Conservation (phyloP, 495 filamentous ascomycete genomes). For the Copromyces sp. region DNA sequence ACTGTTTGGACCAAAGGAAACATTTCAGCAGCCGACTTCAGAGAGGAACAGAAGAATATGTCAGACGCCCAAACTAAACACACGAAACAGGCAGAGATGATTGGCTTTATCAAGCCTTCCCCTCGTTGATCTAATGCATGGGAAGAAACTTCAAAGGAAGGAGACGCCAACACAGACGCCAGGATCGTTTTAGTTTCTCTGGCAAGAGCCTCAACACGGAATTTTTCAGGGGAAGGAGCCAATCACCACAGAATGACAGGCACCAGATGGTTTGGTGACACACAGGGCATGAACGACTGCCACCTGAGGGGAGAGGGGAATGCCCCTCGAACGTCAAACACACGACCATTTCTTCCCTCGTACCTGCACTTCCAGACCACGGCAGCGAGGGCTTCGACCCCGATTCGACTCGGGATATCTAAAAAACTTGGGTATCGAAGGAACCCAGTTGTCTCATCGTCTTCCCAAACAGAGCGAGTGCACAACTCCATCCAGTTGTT, state of each 20-base stretch:
- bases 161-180: constrained; percentile 7
- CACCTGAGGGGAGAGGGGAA: background rate
- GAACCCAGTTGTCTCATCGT: background rate
- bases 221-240: constrained; percentile 9
- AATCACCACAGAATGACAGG: constrained; percentile 15
- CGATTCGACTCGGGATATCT: constrained; percentile 10
- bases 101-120: background rate
- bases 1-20: background rate
- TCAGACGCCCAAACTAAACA: constrained; percentile 23
- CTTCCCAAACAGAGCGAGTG: background rate
- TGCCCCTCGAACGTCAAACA: constrained; percentile 22
- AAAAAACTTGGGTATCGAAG: background rate
- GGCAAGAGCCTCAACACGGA: constrained; percentile 22
- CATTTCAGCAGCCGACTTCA: constrained; percentile 1
- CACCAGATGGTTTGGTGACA: constrained; percentile 26
- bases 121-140: background rate
- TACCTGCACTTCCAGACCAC: constrained; percentile 10
- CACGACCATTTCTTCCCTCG: constrained; percentile 14
- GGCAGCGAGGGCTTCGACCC: constrained; percentile 2
- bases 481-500: background rate
- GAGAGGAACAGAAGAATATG: background rate
- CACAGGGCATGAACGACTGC: constrained; percentile 20
- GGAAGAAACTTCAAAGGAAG: constrained; percentile 6
- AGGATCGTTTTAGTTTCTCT: background rate
- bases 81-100: constrained; percentile 4